Conservation (phyloP, 306 rosid species). For the peach (Prunus persica) region Prunus_persica_NCBIv2 NC_034011.1:18812501-18813000, state of each 20-base stretch:
- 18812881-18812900: constrained; percentile 32
- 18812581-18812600: not conserved
- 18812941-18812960: not conserved
- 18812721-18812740: not conserved
- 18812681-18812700: not conserved
- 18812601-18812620: constrained; percentile 14
- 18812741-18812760: not conserved
- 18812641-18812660: not conserved
- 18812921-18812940: not conserved
- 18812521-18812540: constrained; percentile 27
- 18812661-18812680: constrained; percentile 4
- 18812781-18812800: not conserved
- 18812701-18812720: constrained; percentile 19
- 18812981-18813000: not conserved
- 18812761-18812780: not conserved
- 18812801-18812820: not conserved
- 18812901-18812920: constrained; percentile 9
- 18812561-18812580: not conserved
- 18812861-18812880: not conserved
- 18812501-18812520: not conserved
- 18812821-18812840: not conserved
- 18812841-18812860: constrained; percentile 11
- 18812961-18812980: not conserved
- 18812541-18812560: constrained; percentile 21
- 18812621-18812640: not conserved